Evolutionary conservation across 345 rosid genomes (phyloP).

Genomic region (Eucalyptus pumila): DNA sequence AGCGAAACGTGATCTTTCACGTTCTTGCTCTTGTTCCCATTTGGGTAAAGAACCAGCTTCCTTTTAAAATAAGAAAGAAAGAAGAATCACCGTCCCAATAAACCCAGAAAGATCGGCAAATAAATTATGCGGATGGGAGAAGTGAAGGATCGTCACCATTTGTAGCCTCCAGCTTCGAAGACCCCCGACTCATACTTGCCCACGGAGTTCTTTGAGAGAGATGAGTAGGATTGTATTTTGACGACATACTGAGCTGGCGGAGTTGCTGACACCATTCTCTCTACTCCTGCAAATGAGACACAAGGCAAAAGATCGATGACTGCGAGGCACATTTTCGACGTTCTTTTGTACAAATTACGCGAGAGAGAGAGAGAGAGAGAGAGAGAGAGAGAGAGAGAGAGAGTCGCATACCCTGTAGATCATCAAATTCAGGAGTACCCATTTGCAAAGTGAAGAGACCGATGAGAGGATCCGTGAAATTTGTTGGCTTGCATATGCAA

Average conservation of each 20-base stretch:
- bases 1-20: constrained; percentile 36
- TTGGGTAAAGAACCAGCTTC: constrained; percentile 51
- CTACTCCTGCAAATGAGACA: neutral
- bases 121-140: neutral
- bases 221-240: constrained; percentile 38
- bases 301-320: neutral
- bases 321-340: neutral
- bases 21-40: constrained; percentile 54
- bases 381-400: neutral
- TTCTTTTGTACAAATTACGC: neutral
- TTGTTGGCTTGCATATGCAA: neutral
- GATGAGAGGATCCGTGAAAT: neutral
- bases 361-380: neutral
- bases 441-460: neutral
- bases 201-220: constrained; percentile 17
- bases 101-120: neutral
- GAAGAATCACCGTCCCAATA: neutral
- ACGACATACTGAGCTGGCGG: constrained; percentile 39
- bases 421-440: neutral
- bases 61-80: constrained; percentile 3
- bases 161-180: constrained; percentile 63
- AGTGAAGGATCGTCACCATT: constrained; percentile 21
- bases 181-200: constrained; percentile 47
- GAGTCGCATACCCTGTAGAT: neutral
- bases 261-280: constrained; percentile 22